Evolutionary conservation across 805 yeast species (phyloP).

Genomic region (Metschnikowia dekortorum): DNA sequence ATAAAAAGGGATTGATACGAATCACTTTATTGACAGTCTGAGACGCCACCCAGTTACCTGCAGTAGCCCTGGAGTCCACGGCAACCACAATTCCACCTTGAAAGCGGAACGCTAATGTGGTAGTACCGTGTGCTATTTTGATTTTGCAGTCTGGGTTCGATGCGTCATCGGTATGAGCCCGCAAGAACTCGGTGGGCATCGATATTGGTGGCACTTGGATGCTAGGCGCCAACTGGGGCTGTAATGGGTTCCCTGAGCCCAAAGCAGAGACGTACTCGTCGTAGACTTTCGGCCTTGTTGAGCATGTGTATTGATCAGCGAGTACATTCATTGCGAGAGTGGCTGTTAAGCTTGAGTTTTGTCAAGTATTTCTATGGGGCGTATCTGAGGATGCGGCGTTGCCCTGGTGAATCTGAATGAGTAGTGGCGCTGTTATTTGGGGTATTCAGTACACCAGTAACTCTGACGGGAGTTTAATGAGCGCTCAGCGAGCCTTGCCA

Average conservation of each 20-base stretch:
- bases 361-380: neutral
- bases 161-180: slow-evolving; percentile 98
- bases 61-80: slow-evolving; percentile 97
- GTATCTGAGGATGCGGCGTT: neutral
- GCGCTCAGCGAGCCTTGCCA: slow-evolving; percentile 3
- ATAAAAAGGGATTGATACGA: slow-evolving; percentile 88
- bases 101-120: slow-evolving; percentile 93
- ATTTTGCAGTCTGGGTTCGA: slow-evolving; percentile 89
- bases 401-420: neutral
- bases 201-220: slow-evolving; percentile 78
- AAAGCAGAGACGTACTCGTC: slow-evolving; percentile 28
- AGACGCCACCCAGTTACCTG: slow-evolving; percentile 97
- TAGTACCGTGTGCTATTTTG: slow-evolving; percentile 98
- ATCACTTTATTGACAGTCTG: slow-evolving; percentile 97
- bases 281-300: slow-evolving; percentile 24
- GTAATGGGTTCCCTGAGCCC: slow-evolving; percentile 14
- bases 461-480: neutral
- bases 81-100: slow-evolving; percentile 95
- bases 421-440: neutral
- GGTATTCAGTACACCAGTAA: neutral
- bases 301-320: slow-evolving; percentile 34
- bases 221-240: slow-evolving; percentile 50
- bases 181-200: slow-evolving; percentile 83
- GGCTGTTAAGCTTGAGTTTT: neutral
- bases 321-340: slow-evolving; percentile 32